Conservation (phyloP, 2,329 filamentous ascomycete genomes). For the Daldinia sp. region DNA sequence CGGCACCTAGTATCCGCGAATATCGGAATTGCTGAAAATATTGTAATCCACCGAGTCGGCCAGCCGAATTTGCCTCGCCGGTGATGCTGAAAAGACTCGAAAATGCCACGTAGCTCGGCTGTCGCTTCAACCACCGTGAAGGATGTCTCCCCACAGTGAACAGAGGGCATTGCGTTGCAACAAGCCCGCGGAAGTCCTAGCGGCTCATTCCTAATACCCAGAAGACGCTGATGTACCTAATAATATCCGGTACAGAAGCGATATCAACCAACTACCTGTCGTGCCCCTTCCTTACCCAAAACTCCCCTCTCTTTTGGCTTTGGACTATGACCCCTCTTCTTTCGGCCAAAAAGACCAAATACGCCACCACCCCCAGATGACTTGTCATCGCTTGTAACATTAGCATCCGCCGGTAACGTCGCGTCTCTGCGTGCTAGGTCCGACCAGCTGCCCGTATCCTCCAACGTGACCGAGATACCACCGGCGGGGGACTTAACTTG, state of each 20-base stretch:
- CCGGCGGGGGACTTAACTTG: conserved; percentile 80
- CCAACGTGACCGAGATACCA: conserved; percentile 89
- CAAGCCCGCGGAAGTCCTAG: conserved; percentile 5
- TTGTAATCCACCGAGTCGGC: conserved; percentile 16
- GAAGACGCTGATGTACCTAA: conserved; percentile 35
- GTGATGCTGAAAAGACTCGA: conserved; percentile 1
- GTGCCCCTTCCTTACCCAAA: conserved; percentile 90
- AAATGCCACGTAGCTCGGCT: background rate
- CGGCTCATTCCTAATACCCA: conserved; percentile 11
- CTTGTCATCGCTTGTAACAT: conserved; percentile 61
- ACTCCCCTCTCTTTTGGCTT: conserved; percentile 95
- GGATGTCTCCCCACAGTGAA: conserved; percentile 12
- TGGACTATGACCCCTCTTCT: conserved; percentile 91
- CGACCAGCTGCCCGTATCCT: conserved; percentile 89
- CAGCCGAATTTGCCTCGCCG: conserved; percentile 1
- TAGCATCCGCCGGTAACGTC: conserved; percentile 74
- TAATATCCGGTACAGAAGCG: conserved; percentile 18
- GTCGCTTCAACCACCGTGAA: background rate
- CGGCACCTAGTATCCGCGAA: background rate
- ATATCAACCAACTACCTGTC: conserved; percentile 75
- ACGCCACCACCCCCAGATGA: conserved; percentile 72
- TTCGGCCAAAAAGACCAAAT: conserved; percentile 87
- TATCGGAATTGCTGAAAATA: conserved; percentile 8
- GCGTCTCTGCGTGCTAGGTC: conserved; percentile 86
- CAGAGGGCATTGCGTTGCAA: conserved; percentile 23